Evolutionary conservation across 2,329 filamentous ascomycete species (phyloP).

Genomic region (Clarireedia homoeocarpa): DNA sequence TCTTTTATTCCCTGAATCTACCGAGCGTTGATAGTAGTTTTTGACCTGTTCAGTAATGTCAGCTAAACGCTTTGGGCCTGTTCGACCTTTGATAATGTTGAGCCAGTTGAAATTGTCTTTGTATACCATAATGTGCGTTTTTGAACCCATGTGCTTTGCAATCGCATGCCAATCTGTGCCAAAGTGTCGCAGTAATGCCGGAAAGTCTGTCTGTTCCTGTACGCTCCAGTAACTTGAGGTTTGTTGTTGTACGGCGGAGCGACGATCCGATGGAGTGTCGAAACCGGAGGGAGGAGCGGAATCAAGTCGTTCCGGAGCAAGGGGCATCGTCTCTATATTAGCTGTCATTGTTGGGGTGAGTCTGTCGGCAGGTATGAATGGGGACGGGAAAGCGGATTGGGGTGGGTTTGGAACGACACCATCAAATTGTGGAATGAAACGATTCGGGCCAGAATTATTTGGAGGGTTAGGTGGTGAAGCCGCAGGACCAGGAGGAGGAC

Average conservation of each 20-base stretch:
- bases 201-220: slow-evolving; percentile 71
- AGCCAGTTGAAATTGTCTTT: slow-evolving; percentile 23
- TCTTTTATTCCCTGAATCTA: slow-evolving; percentile 45
- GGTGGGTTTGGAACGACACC: slow-evolving; percentile 11
- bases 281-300: slow-evolving; percentile 22
- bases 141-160: slow-evolving; percentile 71
- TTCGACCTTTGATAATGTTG: slow-evolving; percentile 22
- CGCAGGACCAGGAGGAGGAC: slow-evolving; percentile 9
- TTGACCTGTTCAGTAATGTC: slow-evolving; percentile 46
- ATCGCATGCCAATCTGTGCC: slow-evolving; percentile 74
- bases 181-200: slow-evolving; percentile 62
- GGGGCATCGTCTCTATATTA: slow-evolving; percentile 19
- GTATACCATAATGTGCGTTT: slow-evolving; percentile 77
- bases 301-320: slow-evolving; percentile 23
- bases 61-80: slow-evolving; percentile 27
- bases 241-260: slow-evolving; percentile 39
- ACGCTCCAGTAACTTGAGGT: slow-evolving; percentile 85
- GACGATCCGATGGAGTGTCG: slow-evolving; percentile 24
- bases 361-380: slow-evolving; percentile 19
- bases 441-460: slow-evolving; percentile 6
- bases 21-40: slow-evolving; percentile 59
- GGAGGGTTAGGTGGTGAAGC: no score
- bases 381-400: slow-evolving; percentile 14
- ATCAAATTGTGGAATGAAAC: slow-evolving; percentile 22
- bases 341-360: slow-evolving; percentile 5